Conservation (phyloP, 1,284 basidiomycete species). For the Phellopilus nigrolimitatus region DNA sequence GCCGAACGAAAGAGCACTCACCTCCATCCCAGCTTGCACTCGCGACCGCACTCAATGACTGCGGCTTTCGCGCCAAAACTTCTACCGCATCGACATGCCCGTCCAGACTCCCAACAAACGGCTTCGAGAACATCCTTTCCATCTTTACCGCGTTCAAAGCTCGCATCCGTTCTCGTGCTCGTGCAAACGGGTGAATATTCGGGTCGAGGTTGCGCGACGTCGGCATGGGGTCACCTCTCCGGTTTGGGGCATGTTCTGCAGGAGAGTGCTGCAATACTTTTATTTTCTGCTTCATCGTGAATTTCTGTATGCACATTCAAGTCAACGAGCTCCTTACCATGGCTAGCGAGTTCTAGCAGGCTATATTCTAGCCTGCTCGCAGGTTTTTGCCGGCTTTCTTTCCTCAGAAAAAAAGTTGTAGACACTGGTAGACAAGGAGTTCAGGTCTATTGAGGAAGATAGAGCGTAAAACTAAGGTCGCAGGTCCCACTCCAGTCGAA, state of each 20-base stretch:
- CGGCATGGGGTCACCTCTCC: conserved; percentile 81
- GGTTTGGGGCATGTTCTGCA: conserved; percentile 62
- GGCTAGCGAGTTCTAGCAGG: neutral
- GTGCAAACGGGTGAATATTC: conserved; percentile 89
- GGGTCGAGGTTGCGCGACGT: conserved; percentile 91
- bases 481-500: no score
- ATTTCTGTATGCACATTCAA: neutral
- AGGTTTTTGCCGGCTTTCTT: no score
- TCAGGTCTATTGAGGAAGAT: no score
- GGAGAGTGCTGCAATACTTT: conserved; percentile 84
- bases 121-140: conserved; percentile 95
- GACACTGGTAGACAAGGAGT: no score
- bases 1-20: conserved; percentile 36
- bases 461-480: no score
- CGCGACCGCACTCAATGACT: conserved; percentile 77
- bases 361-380: no score
- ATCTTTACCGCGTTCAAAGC: conserved; percentile 96
- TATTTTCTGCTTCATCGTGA: no score
- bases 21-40: conserved; percentile 96
- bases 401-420: no score
- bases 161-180: conserved; percentile 88
- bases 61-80: conserved; percentile 75
- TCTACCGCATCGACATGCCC: conserved; percentile 98
- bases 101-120: conserved; percentile 87
- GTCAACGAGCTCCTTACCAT: neutral